Evolutionary conservation across 1,139 yeast genomes (phyloP), one percentile per base, ranked within the genome.

Genomic region (Nadsonia starkeyi-henricii): DNA sequence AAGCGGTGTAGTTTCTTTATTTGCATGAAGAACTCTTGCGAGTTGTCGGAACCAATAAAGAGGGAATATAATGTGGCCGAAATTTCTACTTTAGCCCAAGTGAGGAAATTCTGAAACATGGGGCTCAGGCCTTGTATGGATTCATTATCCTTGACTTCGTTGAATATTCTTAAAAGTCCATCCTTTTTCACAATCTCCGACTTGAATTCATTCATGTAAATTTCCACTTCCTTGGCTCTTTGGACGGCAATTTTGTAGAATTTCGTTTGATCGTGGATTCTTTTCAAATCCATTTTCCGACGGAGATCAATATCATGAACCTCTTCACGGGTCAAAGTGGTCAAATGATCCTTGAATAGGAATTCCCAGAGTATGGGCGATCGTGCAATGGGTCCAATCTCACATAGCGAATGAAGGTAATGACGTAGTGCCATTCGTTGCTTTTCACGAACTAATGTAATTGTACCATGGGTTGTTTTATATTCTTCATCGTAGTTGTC

Each of bases 41-140:
- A 79, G 54, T 78, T 77, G 61, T 89, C 96, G 51, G 78, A 82
- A 1, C 91, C 89, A 42, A 89, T 68, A 57, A 88, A 81, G 44
- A 82, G 58, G 55, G 85, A 88, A 62, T 85, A 86, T 2, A 88
- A 66, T 0, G 95, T 81, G 0, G 95, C 85, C 0, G 96, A 85
- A 20, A 85, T 67, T 60, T 88, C 93, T 20, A 88, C 75, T 51
- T 85, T 78, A 53, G 82, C 76, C 86, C 95, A 82, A 54, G 85
- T 85, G 43, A 85, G 71, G 54, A 88, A 82, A 44, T 84, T 75
- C 54, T 71, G 71, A 47, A 88, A 68, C 46, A 82, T 70, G 1
- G 84, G 81, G 2, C 91, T 77, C 48, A 86, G 68, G n/a, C 81
- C 77, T 23, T 67, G 66, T n/a, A 84, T 72, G 20, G 68, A 68